phyloP scores from a whole-genome alignment of 371 early-diverging fungal species.

The Mucor lusitanicus region DNA sequence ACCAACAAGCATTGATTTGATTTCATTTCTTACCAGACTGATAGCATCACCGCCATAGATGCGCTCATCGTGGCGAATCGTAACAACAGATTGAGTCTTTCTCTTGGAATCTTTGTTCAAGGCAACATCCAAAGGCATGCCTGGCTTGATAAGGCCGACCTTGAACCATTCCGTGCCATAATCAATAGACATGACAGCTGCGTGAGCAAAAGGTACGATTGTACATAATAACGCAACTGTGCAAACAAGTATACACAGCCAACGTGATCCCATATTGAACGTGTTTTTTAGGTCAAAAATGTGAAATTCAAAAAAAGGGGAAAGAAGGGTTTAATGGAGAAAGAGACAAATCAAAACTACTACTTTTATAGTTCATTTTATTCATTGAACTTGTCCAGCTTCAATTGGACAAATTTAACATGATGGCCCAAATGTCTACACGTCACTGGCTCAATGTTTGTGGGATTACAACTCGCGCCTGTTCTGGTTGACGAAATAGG shows the following conservation, averaged over 20 bases:
- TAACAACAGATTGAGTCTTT: slow-evolving; percentile 86
- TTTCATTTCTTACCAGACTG: slow-evolving; percentile 62
- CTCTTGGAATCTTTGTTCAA: slow-evolving; percentile 95
- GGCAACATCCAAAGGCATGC: slow-evolving; percentile 89
- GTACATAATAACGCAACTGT: slow-evolving; percentile 22
- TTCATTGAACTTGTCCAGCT: slow-evolving; percentile 23
- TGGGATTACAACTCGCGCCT: background rate
- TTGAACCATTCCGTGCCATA: slow-evolving; percentile 97
- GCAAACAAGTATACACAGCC: slow-evolving; percentile 23
- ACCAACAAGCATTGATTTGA: background rate
- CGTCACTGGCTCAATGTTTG: background rate
- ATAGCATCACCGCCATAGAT: slow-evolving; percentile 89
- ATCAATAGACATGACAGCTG: slow-evolving; percentile 93
- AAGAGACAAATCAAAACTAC: background rate
- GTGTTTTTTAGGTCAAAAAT: background rate
- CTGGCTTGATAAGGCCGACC: slow-evolving; percentile 90
- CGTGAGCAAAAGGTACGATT: slow-evolving; percentile 26
- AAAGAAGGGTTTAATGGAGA: background rate
- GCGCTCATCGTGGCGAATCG: slow-evolving; percentile 80
- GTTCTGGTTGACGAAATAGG: background rate
- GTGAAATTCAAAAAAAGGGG: background rate
- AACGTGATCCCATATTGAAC: slow-evolving; percentile 22
- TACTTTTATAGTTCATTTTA: background rate
- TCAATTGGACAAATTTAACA: slow-evolving; percentile 19
- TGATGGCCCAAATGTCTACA: background rate